Evolutionary conservation across 164 flowering plant genomes (phyloP), one percentile per base, ranked within the genome.

Genomic region (Magnolia sinica): DNA sequence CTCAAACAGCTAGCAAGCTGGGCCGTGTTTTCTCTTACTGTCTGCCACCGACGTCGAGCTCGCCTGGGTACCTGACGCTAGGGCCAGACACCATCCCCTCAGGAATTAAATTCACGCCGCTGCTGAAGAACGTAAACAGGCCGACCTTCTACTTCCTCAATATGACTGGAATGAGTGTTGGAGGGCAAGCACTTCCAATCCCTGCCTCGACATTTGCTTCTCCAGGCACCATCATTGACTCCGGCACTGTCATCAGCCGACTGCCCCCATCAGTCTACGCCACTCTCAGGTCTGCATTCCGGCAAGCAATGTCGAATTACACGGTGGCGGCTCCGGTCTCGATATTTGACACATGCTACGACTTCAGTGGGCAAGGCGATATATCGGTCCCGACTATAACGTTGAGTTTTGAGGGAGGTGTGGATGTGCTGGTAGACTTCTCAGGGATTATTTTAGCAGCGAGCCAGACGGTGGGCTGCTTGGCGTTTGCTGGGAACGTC

Each of bases 21-120:
- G 89, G 87, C 6, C 95, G 96, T 7, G 86, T 90, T 78, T 92
- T 95, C 86, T 92, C 96, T 7, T 95, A 95, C 74, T 95, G 97
- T 76, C 83, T 95, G 31, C 97, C 98, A 29, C 80, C 87, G 5
- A 55, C 68, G 7, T 45, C 74, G 0, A 50, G 71, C 58, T 68
- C 81, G 6, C 8, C 73, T 52, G 81, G 79, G 9, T 76, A 66
- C 31, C 66, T 81, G 11, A 52, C 67, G 8, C 75, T 81, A 50
- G 83, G 83, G 10, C 14, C 18, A 1, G 8, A 65, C 20, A 66
- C 79, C 18, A 19, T 37, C 6, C 14, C 31, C 16, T 22, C 74
- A 16, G 23, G 74, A 8, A 24, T 69, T 22, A 49, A 27, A 31
- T 75, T 27, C 70, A 78, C 83, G 7, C 73, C 76, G 16, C 27